These are phyloP conservation scores for Blastobotrys robertii DNA, from an alignment of 805 yeast species.

Conservation along the genomic window DNA sequence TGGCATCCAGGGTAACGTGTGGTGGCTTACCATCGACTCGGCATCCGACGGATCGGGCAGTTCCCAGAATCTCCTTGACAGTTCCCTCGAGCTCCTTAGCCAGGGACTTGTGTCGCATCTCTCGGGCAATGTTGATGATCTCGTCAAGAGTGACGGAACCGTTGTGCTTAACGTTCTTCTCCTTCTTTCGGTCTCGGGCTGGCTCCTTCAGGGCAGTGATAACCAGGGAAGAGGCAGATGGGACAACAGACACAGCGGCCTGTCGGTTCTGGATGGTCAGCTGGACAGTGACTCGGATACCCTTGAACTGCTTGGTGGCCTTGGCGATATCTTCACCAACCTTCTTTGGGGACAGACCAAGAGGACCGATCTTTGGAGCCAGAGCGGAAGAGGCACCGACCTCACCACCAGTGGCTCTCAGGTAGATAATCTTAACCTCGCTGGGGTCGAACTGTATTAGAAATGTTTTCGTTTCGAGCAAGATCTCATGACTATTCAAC, in stretches of 20 bases:
- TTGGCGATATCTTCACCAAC: slow-evolving; percentile 99
- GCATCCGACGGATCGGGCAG: slow-evolving; percentile 99
- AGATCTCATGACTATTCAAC: background rate
- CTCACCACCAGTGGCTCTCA: slow-evolving; percentile 99
- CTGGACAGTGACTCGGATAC: slow-evolving; percentile 98
- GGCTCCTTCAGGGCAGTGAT: slow-evolving; percentile 99
- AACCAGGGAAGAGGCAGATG: slow-evolving; percentile 98
- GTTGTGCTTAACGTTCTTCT: slow-evolving; percentile 98
- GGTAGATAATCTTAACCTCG: slow-evolving; percentile 97
- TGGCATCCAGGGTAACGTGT: slow-evolving; percentile 96
- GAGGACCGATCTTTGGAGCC: slow-evolving; percentile 99
- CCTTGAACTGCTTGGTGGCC: slow-evolving; percentile 98
- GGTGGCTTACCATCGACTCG: slow-evolving; percentile 99
- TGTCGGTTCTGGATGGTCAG: slow-evolving; percentile 99
- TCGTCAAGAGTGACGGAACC: slow-evolving; percentile 98
- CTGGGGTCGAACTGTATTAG: slow-evolving; percentile 77
- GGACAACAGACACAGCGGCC: slow-evolving; percentile 97
- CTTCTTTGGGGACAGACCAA: slow-evolving; percentile 99
- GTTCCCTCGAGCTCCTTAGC: slow-evolving; percentile 97
- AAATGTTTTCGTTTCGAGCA: background rate
- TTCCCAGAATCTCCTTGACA: slow-evolving; percentile 97
- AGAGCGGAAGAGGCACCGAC: slow-evolving; percentile 99
- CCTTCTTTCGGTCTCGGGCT: slow-evolving; percentile 99
- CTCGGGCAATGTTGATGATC: slow-evolving; percentile 94
- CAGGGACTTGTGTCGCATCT: slow-evolving; percentile 94